Percentiles rank a stretch among this genome's conserved stretches.
Conservation (phyloP, 345 rosid genomes). For the Hibiscus syriacus region DNA sequence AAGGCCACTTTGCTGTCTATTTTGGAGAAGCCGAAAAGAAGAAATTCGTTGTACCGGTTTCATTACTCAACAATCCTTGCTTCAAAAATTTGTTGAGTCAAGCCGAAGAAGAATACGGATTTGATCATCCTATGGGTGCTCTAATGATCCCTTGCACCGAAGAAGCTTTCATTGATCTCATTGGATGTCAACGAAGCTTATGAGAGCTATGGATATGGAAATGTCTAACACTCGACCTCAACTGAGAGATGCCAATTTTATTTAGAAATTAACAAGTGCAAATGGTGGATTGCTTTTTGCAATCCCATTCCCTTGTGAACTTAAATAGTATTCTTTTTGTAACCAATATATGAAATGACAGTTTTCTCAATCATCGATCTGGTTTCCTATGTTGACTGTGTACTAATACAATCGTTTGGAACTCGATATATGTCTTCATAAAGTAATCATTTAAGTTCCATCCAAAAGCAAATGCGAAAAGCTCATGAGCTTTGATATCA, state of each 20-base stretch:
- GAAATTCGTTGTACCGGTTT: slow-evolving; percentile 38
- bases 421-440: too few relatives aligned
- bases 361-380: neutral
- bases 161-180: slow-evolving; percentile 33
- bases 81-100: slow-evolving; percentile 38
- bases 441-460: too few relatives aligned
- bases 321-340: neutral
- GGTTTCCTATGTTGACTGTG: neutral
- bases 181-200: slow-evolving; percentile 21
- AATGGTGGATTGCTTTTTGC: slow-evolving; percentile 1
- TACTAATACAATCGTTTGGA: neutral
- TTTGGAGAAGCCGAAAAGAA: slow-evolving; percentile 46
- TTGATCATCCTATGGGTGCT: slow-evolving; percentile 46
- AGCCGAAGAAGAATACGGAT: slow-evolving; percentile 50
- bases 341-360: neutral
- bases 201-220: neutral
- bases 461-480: too few relatives aligned
- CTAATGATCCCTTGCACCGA: slow-evolving; percentile 48
- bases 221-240: neutral
- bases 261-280: neutral
- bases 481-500: too few relatives aligned
- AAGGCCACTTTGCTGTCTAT: slow-evolving; percentile 44
- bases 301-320: neutral
- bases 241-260: neutral
- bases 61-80: slow-evolving; percentile 28